Evolutionary conservation across 2,329 filamentous ascomycete genomes (phyloP).

Genomic region (Ilyonectria sp.): DNA sequence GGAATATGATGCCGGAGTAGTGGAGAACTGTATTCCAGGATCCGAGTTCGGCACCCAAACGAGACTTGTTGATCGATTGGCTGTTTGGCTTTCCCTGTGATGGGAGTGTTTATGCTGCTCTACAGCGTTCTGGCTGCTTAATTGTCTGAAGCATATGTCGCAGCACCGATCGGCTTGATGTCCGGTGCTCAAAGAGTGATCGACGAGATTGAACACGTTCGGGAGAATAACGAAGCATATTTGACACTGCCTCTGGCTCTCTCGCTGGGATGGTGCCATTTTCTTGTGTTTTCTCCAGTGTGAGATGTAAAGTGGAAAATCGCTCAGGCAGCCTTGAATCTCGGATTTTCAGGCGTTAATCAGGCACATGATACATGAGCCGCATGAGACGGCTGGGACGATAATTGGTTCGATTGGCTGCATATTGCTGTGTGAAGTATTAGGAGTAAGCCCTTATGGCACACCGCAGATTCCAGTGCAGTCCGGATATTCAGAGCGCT

Average conservation of each 20-base stretch:
- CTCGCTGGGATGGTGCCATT: not conserved
- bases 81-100: not conserved
- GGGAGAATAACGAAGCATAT: not conserved
- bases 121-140: conserved; percentile 2
- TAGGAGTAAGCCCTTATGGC: no score
- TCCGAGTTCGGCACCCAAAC: not conserved
- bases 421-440: not conserved
- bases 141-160: conserved; percentile 16
- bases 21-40: not conserved
- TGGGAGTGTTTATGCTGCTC: conserved; percentile 11
- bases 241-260: not conserved
- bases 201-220: not conserved
- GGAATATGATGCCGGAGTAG: not conserved
- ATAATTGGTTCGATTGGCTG: not conserved
- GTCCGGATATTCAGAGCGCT: no score
- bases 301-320: not conserved
- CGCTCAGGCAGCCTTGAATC: not conserved
- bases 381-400: not conserved
- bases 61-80: not conserved
- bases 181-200: conserved; percentile 7
- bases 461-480: no score
- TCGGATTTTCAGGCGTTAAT: not conserved
- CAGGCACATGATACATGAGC: not conserved
- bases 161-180: conserved; percentile 21
- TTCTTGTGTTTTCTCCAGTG: not conserved